Evolutionary conservation across 345 rosid species (phyloP).

Genomic region (Hibiscus mutabilis): DNA sequence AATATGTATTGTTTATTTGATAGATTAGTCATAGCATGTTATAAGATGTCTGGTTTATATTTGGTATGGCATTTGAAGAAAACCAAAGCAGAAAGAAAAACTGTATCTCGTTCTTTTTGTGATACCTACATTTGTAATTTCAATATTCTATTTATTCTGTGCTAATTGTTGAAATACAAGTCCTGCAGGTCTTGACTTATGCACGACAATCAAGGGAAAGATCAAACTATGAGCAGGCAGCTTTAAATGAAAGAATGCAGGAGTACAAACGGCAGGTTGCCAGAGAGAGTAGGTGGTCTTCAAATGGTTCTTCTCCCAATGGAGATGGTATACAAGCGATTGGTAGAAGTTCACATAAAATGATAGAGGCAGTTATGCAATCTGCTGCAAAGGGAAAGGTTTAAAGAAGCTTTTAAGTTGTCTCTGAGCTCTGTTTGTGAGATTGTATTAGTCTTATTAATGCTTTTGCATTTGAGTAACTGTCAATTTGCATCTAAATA

Average conservation of each 20-base stretch:
- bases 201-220: slow-evolving; percentile 97
- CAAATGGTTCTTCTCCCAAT: slow-evolving; percentile 89
- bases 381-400: slow-evolving; percentile 72
- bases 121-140: not conserved
- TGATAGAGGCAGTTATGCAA: slow-evolving; percentile 73
- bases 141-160: not conserved
- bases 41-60: not conserved
- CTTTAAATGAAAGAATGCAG: slow-evolving; percentile 93
- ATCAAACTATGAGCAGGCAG: slow-evolving; percentile 93
- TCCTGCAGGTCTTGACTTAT: slow-evolving; percentile 79
- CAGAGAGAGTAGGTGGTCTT: slow-evolving; percentile 77
- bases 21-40: not conserved
- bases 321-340: slow-evolving; percentile 93
- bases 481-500: slow-evolving; percentile 6
- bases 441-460: not conserved
- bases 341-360: slow-evolving; percentile 71
- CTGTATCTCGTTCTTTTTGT: not conserved
- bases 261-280: slow-evolving; percentile 94
- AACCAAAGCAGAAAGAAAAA: not conserved
- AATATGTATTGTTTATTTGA: not conserved
- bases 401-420: slow-evolving; percentile 15
- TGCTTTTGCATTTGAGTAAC: not conserved
- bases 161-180: slow-evolving; percentile 6
- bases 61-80: not conserved
- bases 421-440: not conserved